These are phyloP conservation scores for Tylopilus intermedius DNA, from an alignment of 768 basidiomycete species.

Conservation along the genomic window DNA sequence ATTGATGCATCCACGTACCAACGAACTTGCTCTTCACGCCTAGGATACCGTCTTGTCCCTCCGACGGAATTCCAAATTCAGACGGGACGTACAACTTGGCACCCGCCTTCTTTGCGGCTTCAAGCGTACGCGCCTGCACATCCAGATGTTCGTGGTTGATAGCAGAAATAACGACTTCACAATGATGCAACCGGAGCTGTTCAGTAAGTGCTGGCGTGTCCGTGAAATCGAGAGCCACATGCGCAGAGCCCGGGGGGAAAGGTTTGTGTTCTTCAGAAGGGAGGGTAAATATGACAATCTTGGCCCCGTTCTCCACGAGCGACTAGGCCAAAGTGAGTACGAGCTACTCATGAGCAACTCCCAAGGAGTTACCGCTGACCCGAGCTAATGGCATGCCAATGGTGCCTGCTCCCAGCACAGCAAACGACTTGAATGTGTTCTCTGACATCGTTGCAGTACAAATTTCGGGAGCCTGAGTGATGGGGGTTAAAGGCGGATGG, in stretches of 20 bases:
- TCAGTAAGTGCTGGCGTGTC: conserved; percentile 7
- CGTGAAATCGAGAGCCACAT: conserved; percentile 12
- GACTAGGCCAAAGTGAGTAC: not conserved
- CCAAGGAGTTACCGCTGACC: not conserved
- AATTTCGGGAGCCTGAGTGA: not conserved
- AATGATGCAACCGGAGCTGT: conserved; percentile 14
- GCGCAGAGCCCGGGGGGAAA: conserved; percentile 7
- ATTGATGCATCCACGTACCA: not conserved
- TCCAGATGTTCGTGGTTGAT: conserved; percentile 17
- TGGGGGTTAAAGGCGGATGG: not conserved
- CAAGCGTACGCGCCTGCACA: conserved; percentile 21
- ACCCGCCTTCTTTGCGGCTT: conserved; percentile 27
- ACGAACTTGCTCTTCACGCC: conserved; percentile 17
- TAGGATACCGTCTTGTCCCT: conserved; percentile 18
- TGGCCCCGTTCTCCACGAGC: conserved; percentile 9
- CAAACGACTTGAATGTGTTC: conserved; percentile 17
- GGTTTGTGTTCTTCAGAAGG: conserved; percentile 5
- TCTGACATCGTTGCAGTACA: conserved; percentile 4
- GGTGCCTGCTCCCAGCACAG: conserved; percentile 18
- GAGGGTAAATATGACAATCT: conserved; percentile 14
- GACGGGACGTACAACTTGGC: conserved; percentile 30
- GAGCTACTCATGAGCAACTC: too few species aligned
- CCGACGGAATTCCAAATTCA: conserved; percentile 24
- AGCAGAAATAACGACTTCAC: conserved; percentile 28
- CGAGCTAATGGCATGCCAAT: conserved; percentile 10